These are phyloP conservation scores for Monilinia polystroma DNA, from an alignment of 2,329 filamentous ascomycete species.

Conservation along the genomic window DNA sequence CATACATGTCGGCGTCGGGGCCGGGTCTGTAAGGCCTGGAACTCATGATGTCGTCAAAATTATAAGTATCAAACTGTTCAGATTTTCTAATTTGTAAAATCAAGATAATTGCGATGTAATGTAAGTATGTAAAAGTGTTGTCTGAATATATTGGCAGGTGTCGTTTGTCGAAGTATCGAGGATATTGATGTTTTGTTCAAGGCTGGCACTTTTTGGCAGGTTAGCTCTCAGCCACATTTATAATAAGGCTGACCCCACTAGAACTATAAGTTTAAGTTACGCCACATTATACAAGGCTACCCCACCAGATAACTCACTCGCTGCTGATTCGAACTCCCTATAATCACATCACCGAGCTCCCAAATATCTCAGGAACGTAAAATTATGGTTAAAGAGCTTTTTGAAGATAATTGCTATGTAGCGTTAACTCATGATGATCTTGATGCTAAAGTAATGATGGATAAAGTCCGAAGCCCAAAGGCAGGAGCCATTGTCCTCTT, in stretches of 20 bases:
- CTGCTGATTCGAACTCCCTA: not conserved
- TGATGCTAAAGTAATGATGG: slow-evolving; percentile 56
- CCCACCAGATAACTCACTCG: not conserved
- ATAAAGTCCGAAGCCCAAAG: slow-evolving; percentile 67
- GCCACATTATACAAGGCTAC: slow-evolving; percentile 9
- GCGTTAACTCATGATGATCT: slow-evolving; percentile 65
- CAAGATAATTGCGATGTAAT: not conserved
- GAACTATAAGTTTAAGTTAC: not conserved
- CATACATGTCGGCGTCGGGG: slow-evolving; percentile 45
- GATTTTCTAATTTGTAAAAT: not conserved
- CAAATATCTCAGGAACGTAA: not conserved
- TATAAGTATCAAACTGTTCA: not conserved
- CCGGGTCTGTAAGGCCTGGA: slow-evolving; percentile 21
- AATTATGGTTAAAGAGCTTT: slow-evolving; percentile 43
- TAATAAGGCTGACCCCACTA: slow-evolving; percentile 4
- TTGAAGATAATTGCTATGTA: slow-evolving; percentile 59
- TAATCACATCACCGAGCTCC: not conserved
- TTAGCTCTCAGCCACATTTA: slow-evolving; percentile 3
- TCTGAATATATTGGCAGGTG: not conserved
- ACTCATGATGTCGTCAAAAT: slow-evolving; percentile 11
- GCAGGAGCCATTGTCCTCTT: slow-evolving; percentile 77
- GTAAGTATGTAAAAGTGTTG: not conserved
- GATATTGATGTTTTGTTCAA: not conserved
- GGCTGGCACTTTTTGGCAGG: not conserved
- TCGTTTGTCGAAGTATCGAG: not conserved